A percentile compares a stretch with the other conserved stretches of the same genome.
phyloP scores from a whole-genome alignment of 148 eudicot species.

The Arbutus unedo region DNA sequence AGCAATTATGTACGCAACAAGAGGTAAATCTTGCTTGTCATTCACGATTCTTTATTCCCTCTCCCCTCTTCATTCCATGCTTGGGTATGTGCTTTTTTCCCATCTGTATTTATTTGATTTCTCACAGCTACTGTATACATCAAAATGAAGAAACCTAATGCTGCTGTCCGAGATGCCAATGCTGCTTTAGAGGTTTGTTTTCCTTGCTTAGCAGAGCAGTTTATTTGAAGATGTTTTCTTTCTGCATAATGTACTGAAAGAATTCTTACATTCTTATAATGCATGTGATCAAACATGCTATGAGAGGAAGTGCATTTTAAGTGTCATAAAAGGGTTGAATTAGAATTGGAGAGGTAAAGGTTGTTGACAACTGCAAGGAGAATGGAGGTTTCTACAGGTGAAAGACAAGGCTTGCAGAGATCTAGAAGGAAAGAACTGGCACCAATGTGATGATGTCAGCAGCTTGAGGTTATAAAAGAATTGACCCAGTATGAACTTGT shows the following conservation, averaged over 20 bases:
- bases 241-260: not conserved
- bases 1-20: slow-evolving; percentile 82
- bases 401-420: too few relatives aligned
- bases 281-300: not conserved
- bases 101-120: slow-evolving; percentile 4
- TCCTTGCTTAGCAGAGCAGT: slow-evolving; percentile 3
- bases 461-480: not conserved
- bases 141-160: slow-evolving; percentile 95
- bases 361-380: not conserved
- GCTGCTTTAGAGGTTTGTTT: slow-evolving; percentile 73
- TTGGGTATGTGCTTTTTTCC: not conserved
- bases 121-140: slow-evolving; percentile 66
- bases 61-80: not conserved
- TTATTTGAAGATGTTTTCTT: not conserved
- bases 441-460: not conserved
- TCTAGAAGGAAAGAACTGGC: not conserved
- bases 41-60: not conserved
- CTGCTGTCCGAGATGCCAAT: slow-evolving; percentile 88
- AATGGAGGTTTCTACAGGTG: too few relatives aligned
- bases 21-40: slow-evolving; percentile 46
- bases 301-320: not conserved
- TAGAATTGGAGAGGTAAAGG: not conserved
- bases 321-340: not conserved
- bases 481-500: not conserved
- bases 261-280: not conserved